phyloP scores from a whole-genome alignment of 1,284 basidiomycete genomes.

The Salmacisia buchloeana region DNA sequence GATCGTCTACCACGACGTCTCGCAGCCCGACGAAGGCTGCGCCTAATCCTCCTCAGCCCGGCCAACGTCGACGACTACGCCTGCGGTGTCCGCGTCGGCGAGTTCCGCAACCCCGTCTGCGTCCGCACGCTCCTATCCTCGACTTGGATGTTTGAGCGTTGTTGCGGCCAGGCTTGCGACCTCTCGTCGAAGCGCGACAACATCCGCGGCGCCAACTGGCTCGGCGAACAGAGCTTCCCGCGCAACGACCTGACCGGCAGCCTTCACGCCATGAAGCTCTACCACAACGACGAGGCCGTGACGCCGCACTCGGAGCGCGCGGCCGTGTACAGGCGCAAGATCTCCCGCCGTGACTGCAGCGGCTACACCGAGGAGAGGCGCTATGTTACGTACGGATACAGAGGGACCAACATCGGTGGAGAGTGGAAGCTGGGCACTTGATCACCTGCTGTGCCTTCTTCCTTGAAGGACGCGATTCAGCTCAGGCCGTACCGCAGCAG shows the following conservation, averaged over 20 bases:
- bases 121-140: background rate
- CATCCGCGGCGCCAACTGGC: background rate
- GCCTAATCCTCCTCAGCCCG: background rate
- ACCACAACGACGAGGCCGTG: background rate
- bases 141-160: background rate
- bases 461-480: too few species aligned
- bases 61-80: background rate
- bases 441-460: too few species aligned
- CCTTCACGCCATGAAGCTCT: background rate
- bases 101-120: background rate
- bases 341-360: background rate
- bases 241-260: background rate
- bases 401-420: background rate
- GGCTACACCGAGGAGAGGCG: background rate
- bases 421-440: too few species aligned
- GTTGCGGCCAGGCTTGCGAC: background rate
- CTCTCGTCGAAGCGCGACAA: background rate
- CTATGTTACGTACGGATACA: background rate
- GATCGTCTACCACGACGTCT: background rate
- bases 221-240: background rate
- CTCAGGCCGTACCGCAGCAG: too few species aligned
- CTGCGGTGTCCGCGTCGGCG: background rate
- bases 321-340: background rate
- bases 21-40: background rate
- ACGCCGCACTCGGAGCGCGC: background rate